Evolutionary conservation across 2,329 filamentous ascomycete species (phyloP).

Genomic region (Verticillium nonalfalfae): DNA sequence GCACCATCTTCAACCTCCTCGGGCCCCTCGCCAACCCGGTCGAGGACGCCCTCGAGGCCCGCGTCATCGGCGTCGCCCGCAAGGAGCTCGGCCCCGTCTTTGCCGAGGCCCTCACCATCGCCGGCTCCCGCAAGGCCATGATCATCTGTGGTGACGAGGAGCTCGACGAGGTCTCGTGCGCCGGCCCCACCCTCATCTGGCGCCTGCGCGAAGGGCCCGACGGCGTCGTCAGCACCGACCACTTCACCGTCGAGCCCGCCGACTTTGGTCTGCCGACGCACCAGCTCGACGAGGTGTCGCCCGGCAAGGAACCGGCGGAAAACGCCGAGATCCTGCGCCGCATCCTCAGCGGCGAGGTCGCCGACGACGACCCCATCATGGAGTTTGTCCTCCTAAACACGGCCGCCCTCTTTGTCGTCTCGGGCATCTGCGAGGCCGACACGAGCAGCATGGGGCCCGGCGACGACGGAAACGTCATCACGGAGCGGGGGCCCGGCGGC

Average conservation of each 20-base stretch:
- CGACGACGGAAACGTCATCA: slow-evolving; percentile 75
- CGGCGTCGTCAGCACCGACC: slow-evolving; percentile 52
- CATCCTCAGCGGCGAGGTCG: slow-evolving; percentile 68
- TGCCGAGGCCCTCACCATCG: slow-evolving; percentile 72
- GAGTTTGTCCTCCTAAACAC: slow-evolving; percentile 95
- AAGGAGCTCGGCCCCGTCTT: slow-evolving; percentile 84
- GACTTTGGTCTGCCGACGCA: slow-evolving; percentile 82
- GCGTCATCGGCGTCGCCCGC: slow-evolving; percentile 88
- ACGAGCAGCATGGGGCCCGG: slow-evolving; percentile 71
- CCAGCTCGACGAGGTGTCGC: slow-evolving; percentile 69
- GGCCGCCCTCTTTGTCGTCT: slow-evolving; percentile 77
- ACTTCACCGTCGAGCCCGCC: slow-evolving; percentile 71
- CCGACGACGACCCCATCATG: slow-evolving; percentile 74
- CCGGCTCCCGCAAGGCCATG: slow-evolving; percentile 75
- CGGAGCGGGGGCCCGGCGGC: slow-evolving; percentile 76
- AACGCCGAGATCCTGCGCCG: slow-evolving; percentile 80
- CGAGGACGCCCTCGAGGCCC: slow-evolving; percentile 76
- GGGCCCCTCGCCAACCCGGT: slow-evolving; percentile 90
- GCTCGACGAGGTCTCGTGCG: slow-evolving; percentile 91
- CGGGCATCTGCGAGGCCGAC: slow-evolving; percentile 81
- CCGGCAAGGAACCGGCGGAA: slow-evolving; percentile 77
- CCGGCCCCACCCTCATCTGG: slow-evolving; percentile 87
- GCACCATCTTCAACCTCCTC: slow-evolving; percentile 96
- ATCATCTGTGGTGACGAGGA: slow-evolving; percentile 93
- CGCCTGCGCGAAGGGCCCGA: slow-evolving; percentile 44